phyloP scores from a whole-genome alignment of 2,329 filamentous ascomycete genomes.

The Penicillium sp. region DNA sequence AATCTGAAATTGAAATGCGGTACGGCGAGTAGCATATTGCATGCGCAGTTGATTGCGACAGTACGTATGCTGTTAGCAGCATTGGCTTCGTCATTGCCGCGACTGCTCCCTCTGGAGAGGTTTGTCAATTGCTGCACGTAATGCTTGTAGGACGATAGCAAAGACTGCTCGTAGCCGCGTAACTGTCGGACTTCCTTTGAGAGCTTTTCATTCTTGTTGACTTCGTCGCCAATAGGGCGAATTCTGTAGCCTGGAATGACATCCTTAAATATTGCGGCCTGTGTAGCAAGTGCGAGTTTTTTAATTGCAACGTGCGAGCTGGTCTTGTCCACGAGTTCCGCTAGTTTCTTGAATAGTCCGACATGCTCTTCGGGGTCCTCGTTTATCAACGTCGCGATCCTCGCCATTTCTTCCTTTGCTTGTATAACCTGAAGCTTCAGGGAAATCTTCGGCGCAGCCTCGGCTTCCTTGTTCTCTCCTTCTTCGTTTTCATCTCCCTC shows the following conservation, averaged over 20 bases:
- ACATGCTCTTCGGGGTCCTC: slow-evolving; percentile 91
- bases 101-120: slow-evolving; percentile 57
- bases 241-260: slow-evolving; percentile 96
- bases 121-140: slow-evolving; percentile 74
- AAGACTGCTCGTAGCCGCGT: slow-evolving; percentile 78
- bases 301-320: slow-evolving; percentile 65
- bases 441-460: slow-evolving; percentile 60
- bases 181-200: slow-evolving; percentile 87
- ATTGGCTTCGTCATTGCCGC: slow-evolving; percentile 28
- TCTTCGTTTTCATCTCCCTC: slow-evolving; percentile 45
- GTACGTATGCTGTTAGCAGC: slow-evolving; percentile 51
- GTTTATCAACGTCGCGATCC: slow-evolving; percentile 74
- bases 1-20: slow-evolving; percentile 96
- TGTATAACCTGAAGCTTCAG: slow-evolving; percentile 74
- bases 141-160: slow-evolving; percentile 77
- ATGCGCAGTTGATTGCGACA: slow-evolving; percentile 81
- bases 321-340: slow-evolving; percentile 61
- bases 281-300: slow-evolving; percentile 81
- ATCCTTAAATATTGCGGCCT: slow-evolving; percentile 89
- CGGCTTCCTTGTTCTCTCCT: slow-evolving; percentile 46
- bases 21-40: slow-evolving; percentile 72
- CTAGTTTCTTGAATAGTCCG: slow-evolving; percentile 71
- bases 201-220: slow-evolving; percentile 69
- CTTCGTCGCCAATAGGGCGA: slow-evolving; percentile 70
- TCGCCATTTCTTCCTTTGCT: slow-evolving; percentile 89